Conservation (phyloP, 2,329 filamentous ascomycete species). For the Diaporthe helianthi region DNA sequence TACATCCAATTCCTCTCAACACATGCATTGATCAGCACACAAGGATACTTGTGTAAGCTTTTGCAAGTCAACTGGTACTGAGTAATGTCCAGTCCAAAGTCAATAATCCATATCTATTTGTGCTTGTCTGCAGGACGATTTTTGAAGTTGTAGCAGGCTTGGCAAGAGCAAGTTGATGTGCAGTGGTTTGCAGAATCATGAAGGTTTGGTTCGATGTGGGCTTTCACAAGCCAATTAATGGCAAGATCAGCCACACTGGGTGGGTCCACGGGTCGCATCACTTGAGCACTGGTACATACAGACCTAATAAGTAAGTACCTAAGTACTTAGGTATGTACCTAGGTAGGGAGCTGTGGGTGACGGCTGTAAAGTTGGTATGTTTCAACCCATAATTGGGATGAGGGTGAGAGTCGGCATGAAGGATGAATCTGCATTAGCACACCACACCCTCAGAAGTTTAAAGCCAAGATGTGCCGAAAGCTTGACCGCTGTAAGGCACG, state of each 20-base stretch:
- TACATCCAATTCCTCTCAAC: conserved; percentile 7
- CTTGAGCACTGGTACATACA: no score
- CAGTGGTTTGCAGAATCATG: not conserved
- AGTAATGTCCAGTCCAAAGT: not conserved
- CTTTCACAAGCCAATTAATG: not conserved
- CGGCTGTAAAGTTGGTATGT: conserved; percentile 14
- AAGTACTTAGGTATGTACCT: no score
- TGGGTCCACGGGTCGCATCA: conserved; percentile 18
- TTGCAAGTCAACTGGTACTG: not conserved
- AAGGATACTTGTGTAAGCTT: conserved; percentile 1
- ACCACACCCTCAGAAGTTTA: conserved; percentile 13
- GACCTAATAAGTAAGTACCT: no score
- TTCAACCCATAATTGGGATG: conserved; percentile 16
- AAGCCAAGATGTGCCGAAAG: conserved; percentile 13
- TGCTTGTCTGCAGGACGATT: not conserved
- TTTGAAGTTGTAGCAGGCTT: not conserved
- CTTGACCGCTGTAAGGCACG: conserved; percentile 5
- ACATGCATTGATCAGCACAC: not conserved
- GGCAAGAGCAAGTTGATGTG: not conserved
- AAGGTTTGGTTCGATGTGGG: not conserved
- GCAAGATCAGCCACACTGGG: not conserved
- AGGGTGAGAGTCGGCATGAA: not conserved
- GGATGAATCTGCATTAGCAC: conserved; percentile 1
- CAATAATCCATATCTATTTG: not conserved
- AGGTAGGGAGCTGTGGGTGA: conserved; percentile 1